Base-by-base conservation (phyloP, 345 rosid species). In the Boechera retrofracta region DNA sequence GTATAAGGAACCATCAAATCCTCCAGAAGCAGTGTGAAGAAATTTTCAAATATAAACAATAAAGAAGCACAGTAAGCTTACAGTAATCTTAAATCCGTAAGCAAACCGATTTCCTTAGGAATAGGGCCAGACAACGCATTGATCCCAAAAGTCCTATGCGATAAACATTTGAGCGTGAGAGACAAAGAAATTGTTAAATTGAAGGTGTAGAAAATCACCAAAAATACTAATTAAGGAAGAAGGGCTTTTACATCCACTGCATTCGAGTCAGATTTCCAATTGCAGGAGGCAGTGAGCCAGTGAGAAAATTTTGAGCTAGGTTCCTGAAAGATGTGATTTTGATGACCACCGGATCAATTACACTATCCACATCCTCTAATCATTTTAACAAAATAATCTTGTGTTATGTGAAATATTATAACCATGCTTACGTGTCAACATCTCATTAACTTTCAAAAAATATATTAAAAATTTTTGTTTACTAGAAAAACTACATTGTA, bases 41-140 rank as follows among this genome's bases (percentile, higher is more conserved):
- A 1, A 21, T 21, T 21, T 21, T 21, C 24, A 21, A 21, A 21
- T 21, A 1, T 21, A 21, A 21, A 21, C 21, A 21, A 16, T 36
- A 7, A 33, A 1, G 56, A 15, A 74, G 7, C 21, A 21, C 24
- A 6, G 10, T 28, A 51, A 58, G 77, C 89, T 84, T 86, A 89
- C 97, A 91, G 39, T 15, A 7, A 38, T 53, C 55, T 55, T 58
- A 89, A 73, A 44, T 84, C 86, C 5, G 86, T 76, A 72, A 89
- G 94, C 77, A 71, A 39, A 44, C 97, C 94, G 54, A 91, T 79
- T 80, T 89, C 94, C 72, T 69, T 81, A 10, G 94, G 97, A 47
- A 91, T 67, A 70, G 89, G 87, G 60, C 92, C 97, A 9, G 87
- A 86, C 47, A 87, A 62, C 0, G 88, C 75, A 82, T 91, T 87